Conservation (phyloP, 75 land plant genomes). For the Cryptomeria japonica region DNA sequence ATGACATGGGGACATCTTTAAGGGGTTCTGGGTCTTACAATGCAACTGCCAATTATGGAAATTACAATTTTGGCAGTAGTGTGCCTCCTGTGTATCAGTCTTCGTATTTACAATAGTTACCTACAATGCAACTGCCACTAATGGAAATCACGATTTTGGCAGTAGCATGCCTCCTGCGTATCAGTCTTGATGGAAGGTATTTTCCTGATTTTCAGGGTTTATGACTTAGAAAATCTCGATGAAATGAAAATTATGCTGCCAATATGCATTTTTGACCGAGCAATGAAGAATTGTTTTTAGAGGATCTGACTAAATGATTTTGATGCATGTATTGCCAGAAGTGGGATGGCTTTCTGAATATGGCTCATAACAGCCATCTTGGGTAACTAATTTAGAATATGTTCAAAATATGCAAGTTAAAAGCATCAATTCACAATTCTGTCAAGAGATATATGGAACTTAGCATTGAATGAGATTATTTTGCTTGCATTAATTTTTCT, state of each 20-base stretch:
- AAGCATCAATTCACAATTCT: background rate
- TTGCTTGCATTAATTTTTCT: background rate
- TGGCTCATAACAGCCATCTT: background rate
- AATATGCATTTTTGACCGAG: background rate
- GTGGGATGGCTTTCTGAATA: background rate
- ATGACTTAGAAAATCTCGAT: background rate
- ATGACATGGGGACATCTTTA: constrained; percentile 40
- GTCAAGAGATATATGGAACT: background rate
- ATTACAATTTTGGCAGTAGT: constrained; percentile 19
- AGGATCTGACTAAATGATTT: background rate
- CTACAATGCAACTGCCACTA: constrained; percentile 17
- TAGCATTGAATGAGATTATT: background rate
- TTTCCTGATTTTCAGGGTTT: constrained; percentile 1
- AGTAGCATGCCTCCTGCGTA: background rate
- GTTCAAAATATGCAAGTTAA: background rate
- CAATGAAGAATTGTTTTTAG: background rate
- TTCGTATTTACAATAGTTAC: constrained; percentile 6
- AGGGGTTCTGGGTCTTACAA: constrained; percentile 32
- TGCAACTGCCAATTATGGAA: constrained; percentile 23
- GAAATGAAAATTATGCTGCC: background rate
- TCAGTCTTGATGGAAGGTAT: background rate
- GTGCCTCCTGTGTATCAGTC: constrained; percentile 9
- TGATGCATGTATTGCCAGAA: background rate
- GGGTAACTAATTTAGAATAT: background rate
- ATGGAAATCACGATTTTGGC: constrained; percentile 23